Evolutionary conservation across 805 yeast genomes (phyloP), one percentile per base, ranked within the genome.

Genomic region (Saturnispora hagleri): DNA sequence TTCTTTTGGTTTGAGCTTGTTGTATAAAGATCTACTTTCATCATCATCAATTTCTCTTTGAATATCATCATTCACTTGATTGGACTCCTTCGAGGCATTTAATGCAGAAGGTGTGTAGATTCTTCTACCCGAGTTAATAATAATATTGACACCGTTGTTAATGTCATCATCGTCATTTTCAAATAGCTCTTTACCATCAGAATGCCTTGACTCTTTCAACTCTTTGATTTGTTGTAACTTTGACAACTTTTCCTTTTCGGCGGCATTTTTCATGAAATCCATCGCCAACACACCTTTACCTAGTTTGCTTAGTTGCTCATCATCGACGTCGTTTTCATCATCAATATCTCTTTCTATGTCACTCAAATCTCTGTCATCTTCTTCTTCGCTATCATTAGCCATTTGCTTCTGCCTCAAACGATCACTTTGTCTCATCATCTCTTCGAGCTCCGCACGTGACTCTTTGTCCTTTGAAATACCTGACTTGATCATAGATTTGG

Each of bases 181-280:
- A 38, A 71, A 66, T 4, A 65, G 69, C 10, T 64, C 69, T 34
- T 69, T 60, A 36, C 76, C 83, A 4, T 57, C 43, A 12, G 69
- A 73, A 43, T 76, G 74, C 49, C 79, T 68, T 52, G 76, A 66
- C n/a, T 57, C 63, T 57, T 77, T 77, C 51, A 88, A 62, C 46
- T 72, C 71, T 53, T 73, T 76, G 43, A 81, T 65, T 33, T 76
- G 75, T 53, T 74, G 73, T 48, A 73, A 67, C 65, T 88, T 90
- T 43, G 75, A 80, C 50, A 76, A 74, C 53, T 73, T 76, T 55
- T 80, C 78, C 57, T 82, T 76, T 51, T 81, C 82, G 55, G 84
- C 95, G 1, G 98, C 98, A 54, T 84, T 85, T 58, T 76, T 83
- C 98, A 91, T 91, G 67, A 91, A 91, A 58, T 90, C 95, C 98